Percentiles rank a stretch among this genome's conserved stretches.
Evolutionary conservation across 2,329 filamentous ascomycete genomes (phyloP).

Genomic region (Phialocephala sp.): DNA sequence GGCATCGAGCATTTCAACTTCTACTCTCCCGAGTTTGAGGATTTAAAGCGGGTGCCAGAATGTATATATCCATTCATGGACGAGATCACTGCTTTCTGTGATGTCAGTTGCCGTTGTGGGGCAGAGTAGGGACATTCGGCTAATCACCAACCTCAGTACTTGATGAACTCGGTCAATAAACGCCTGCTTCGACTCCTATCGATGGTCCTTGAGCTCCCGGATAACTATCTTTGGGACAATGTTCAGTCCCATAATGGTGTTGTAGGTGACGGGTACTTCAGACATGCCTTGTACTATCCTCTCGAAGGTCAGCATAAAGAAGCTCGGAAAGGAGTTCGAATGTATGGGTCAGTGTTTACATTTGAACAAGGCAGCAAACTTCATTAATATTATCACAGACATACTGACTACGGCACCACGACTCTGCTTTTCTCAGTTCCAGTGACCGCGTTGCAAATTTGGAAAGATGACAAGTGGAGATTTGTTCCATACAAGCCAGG

Average conservation of each 20-base stretch:
- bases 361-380: background rate
- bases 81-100: slow-evolving; percentile 52
- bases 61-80: slow-evolving; percentile 57
- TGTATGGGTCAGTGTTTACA: slow-evolving; percentile 40
- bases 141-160: slow-evolving; percentile 42
- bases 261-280: slow-evolving; percentile 52
- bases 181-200: slow-evolving; percentile 49
- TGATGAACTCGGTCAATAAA: slow-evolving; percentile 54
- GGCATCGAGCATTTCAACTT: slow-evolving; percentile 61
- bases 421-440: slow-evolving; percentile 54
- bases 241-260: slow-evolving; percentile 51
- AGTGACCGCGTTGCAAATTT: slow-evolving; percentile 54
- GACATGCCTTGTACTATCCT: slow-evolving; percentile 51
- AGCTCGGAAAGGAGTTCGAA: slow-evolving; percentile 48
- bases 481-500: slow-evolving; percentile 51
- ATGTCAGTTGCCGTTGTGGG: slow-evolving; percentile 18
- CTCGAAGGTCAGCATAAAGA: slow-evolving; percentile 43
- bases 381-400: slow-evolving; percentile 39
- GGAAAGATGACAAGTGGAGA: slow-evolving; percentile 52
- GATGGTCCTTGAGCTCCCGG: slow-evolving; percentile 51
- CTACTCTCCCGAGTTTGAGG: slow-evolving; percentile 29
- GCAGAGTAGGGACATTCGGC: background rate
- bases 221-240: slow-evolving; percentile 51
- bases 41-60: slow-evolving; percentile 41
- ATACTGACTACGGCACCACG: slow-evolving; percentile 54